Evolutionary conservation across 176 grass and related monocot genomes (phyloP).

Genomic region (Otatea glauca): DNA sequence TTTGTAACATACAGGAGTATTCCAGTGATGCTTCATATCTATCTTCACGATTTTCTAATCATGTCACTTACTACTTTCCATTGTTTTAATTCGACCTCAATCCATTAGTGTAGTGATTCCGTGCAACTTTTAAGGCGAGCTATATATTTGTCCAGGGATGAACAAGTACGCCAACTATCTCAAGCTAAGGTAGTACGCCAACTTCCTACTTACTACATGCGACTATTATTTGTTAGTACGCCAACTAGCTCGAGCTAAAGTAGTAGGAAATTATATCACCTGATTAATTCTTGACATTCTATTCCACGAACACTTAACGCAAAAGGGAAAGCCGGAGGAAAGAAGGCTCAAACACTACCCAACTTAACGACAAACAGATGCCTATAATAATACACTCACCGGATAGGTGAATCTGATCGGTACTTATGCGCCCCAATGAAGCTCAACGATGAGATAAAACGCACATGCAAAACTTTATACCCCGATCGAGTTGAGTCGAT

Average conservation of each 20-base stretch:
- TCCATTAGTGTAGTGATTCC: not conserved
- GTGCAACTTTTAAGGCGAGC: not conserved
- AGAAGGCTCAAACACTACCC: not conserved
- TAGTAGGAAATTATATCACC: not conserved
- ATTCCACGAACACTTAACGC: too few relatives aligned
- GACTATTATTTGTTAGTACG: too few relatives aligned
- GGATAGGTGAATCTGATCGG: not conserved
- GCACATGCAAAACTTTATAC: not conserved
- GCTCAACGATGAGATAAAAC: conserved; percentile 14
- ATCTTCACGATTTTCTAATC: too few relatives aligned
- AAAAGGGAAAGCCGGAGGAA: too few relatives aligned
- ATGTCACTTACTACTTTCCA: too few relatives aligned
- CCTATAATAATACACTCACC: not conserved
- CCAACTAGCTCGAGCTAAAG: too few relatives aligned
- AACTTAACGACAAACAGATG: not conserved
- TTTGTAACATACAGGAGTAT: not conserved
- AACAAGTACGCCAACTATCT: not conserved
- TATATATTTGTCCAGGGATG: not conserved
- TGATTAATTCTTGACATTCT: too few relatives aligned
- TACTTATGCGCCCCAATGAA: conserved; percentile 5
- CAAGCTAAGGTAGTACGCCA: too few relatives aligned
- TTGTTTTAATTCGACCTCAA: too few relatives aligned
- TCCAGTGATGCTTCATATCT: too few relatives aligned
- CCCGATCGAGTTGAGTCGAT: not conserved
- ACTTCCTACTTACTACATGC: too few relatives aligned